A percentile compares a stretch with the other conserved stretches of the same genome.
Evolutionary conservation across 164 flowering plant genomes (phyloP).

Genomic region (Dillenia suffruticosa): DNA sequence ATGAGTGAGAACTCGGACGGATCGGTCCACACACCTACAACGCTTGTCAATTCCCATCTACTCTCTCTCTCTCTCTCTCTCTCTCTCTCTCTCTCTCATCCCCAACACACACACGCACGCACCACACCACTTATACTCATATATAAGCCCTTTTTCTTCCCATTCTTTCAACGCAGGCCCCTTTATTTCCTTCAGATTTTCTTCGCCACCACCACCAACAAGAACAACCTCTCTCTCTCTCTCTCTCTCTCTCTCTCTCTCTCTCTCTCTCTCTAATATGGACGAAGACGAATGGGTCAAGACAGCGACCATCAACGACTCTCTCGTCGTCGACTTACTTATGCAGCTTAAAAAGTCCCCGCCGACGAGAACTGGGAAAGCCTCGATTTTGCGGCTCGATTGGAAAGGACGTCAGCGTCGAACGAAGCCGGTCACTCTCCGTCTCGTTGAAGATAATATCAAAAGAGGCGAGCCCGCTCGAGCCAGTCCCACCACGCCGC

Average conservation of each 20-base stretch:
- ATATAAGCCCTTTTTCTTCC: too few relatives aligned
- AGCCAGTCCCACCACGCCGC: slow-evolving; percentile 51
- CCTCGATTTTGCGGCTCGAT: slow-evolving; percentile 15
- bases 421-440: slow-evolving; percentile 12
- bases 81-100: too few relatives aligned
- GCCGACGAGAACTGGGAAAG: neutral
- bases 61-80: too few relatives aligned
- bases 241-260: slow-evolving; percentile 3
- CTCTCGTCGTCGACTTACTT: slow-evolving; percentile 29
- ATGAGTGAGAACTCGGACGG: too few relatives aligned
- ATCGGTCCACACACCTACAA: too few relatives aligned
- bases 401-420: slow-evolving; percentile 49
- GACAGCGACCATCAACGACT: slow-evolving; percentile 29
- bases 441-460: neutral
- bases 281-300: slow-evolving; percentile 29
- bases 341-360: slow-evolving; percentile 17
- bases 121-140: too few relatives aligned
- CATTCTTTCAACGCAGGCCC: neutral
- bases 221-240: slow-evolving; percentile 6
- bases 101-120: too few relatives aligned
- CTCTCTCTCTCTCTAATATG: neutral
- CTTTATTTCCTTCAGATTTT: slow-evolving; percentile 6
- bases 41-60: too few relatives aligned
- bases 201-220: slow-evolving; percentile 9
- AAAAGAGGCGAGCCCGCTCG: slow-evolving; percentile 14